A percentile compares a stretch with the other conserved stretches of the same genome.
Conservation (phyloP, 2,329 filamentous ascomycete species). For the Stagonosporopsis vannaccii region DNA sequence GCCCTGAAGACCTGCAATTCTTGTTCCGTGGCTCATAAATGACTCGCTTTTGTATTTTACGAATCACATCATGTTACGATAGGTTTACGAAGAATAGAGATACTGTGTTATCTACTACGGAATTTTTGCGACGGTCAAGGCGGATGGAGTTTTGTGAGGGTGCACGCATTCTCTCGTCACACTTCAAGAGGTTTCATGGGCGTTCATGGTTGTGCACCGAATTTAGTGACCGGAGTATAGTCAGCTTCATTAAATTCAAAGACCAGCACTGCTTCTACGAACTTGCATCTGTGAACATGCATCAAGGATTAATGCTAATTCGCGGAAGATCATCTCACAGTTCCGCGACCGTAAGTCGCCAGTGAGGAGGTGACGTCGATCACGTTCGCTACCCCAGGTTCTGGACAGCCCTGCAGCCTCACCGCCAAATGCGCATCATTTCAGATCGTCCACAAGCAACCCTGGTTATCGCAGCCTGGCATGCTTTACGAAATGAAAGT, state of each 20-base stretch:
- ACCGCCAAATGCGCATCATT: conserved; percentile 3
- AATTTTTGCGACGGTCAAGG: neutral
- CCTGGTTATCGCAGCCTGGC: neutral
- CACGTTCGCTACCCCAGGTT: conserved; percentile 17
- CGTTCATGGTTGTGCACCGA: neutral
- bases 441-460: neutral
- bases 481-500: neutral
- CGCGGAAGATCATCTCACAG: too few relatives aligned
- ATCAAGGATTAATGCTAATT: neutral
- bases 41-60: neutral
- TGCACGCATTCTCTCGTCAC: neutral
- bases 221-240: neutral
- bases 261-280: neutral
- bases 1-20: conserved; percentile 92
- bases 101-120: neutral
- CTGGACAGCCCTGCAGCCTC: conserved; percentile 8
- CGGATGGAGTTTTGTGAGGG: too few relatives aligned
- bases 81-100: neutral
- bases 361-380: conserved; percentile 11
- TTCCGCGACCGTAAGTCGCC: neutral
- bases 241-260: neutral
- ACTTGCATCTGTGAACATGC: too few relatives aligned
- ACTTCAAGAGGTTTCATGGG: neutral
- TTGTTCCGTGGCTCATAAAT: conserved; percentile 78
- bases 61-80: neutral